Percentiles rank a stretch among this genome's conserved stretches.
Conservation (phyloP, 2,329 filamentous ascomycete species). For the Microdochium bolleyi region DNA sequence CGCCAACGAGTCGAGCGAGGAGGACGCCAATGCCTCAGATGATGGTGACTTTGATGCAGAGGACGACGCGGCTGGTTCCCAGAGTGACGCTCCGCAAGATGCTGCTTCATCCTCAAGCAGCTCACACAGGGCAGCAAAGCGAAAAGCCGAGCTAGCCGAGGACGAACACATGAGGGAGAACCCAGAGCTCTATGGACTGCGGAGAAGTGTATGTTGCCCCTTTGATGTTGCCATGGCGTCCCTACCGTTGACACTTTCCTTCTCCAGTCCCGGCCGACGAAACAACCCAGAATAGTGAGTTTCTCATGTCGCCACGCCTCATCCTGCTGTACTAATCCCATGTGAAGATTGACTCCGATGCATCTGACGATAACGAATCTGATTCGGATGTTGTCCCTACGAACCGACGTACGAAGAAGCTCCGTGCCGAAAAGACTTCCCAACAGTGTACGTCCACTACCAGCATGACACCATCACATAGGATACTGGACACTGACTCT, state of each 20-base stretch:
- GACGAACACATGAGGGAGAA: slow-evolving; percentile 84
- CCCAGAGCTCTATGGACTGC: slow-evolving; percentile 87
- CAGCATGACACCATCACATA: neutral
- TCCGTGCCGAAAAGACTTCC: slow-evolving; percentile 55
- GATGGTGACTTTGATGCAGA: slow-evolving; percentile 73
- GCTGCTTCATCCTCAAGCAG: slow-evolving; percentile 63
- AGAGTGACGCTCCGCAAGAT: slow-evolving; percentile 37
- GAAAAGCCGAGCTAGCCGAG: slow-evolving; percentile 61
- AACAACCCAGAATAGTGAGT: slow-evolving; percentile 50
- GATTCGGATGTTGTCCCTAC: slow-evolving; percentile 62
- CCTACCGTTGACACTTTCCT: slow-evolving; percentile 11
- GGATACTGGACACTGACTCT: slow-evolving; percentile 5
- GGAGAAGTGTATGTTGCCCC: slow-evolving; percentile 70
- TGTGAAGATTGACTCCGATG: slow-evolving; percentile 36
- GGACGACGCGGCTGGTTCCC: slow-evolving; percentile 43
- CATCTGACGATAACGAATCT: slow-evolving; percentile 55
- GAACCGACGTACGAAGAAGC: slow-evolving; percentile 57
- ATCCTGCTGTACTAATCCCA: slow-evolving; percentile 8
- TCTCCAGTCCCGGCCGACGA: slow-evolving; percentile 45
- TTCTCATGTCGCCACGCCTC: neutral
- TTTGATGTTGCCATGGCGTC: slow-evolving; percentile 1
- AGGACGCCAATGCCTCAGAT: slow-evolving; percentile 48
- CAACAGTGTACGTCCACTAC: slow-evolving; percentile 44
- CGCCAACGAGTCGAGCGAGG: slow-evolving; percentile 32
- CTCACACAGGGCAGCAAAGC: slow-evolving; percentile 63